A percentile compares a stretch with the other conserved stretches of the same genome.
phyloP scores from a whole-genome alignment of 2,329 filamentous ascomycete species.

The Fusarium citri region DNA sequence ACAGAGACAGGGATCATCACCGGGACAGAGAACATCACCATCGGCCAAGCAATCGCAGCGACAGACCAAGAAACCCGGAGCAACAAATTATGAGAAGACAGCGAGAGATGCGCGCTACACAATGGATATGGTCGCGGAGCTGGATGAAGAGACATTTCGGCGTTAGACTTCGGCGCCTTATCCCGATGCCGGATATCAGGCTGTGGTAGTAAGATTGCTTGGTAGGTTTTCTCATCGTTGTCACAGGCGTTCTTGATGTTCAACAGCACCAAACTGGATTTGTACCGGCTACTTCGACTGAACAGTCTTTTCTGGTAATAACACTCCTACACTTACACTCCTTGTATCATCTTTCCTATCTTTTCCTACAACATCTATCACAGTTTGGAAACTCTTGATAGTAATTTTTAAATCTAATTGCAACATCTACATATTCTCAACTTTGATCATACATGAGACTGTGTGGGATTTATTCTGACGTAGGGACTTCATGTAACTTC shows the following conservation, averaged over 20 bases:
- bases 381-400: neutral
- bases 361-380: neutral
- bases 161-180: too few relatives aligned
- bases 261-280: too few relatives aligned
- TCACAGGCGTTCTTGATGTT: neutral
- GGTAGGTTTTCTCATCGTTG: neutral
- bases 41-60: neutral
- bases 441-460: neutral
- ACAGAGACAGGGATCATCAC: too few relatives aligned
- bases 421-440: neutral
- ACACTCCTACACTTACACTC: fast-evolving
- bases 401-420: neutral
- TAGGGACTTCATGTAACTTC: neutral
- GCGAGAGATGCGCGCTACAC: too few relatives aligned
- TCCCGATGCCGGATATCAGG: too few relatives aligned
- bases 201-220: neutral
- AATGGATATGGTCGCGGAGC: too few relatives aligned
- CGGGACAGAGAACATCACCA: neutral
- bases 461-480: neutral
- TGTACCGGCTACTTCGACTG: too few relatives aligned
- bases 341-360: neutral
- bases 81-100: too few relatives aligned
- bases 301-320: too few relatives aligned
- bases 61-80: neutral
- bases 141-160: too few relatives aligned